Conservation (phyloP, 495 filamentous ascomycete species). For the Bacidia rubella region DNA sequence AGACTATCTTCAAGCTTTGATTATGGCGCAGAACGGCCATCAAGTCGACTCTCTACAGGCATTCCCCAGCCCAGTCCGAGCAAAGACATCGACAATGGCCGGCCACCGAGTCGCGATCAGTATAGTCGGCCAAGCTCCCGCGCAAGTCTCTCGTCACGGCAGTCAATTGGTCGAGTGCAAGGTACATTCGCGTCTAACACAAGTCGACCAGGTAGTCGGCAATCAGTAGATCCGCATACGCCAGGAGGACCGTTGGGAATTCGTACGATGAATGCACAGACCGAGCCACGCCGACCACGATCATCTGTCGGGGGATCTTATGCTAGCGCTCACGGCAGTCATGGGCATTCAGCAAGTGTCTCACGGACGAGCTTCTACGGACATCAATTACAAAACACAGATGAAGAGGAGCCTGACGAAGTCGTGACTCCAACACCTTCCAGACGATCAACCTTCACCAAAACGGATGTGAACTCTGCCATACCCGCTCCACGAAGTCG, state of each 20-base stretch:
- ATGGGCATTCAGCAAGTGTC: conserved; percentile 28
- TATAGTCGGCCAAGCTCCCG: conserved; percentile 34
- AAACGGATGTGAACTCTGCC: conserved; percentile 21
- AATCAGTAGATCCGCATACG: conserved; percentile 36
- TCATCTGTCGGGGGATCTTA: conserved; percentile 39
- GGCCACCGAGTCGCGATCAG: conserved; percentile 14
- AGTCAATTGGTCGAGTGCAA: conserved; percentile 17
- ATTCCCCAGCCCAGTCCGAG: conserved; percentile 25
- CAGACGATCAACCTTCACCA: conserved; percentile 37
- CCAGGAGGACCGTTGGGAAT: conserved; percentile 52
- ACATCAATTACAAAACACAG: conserved; percentile 9
- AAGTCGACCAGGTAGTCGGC: conserved; percentile 50
- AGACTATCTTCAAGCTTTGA: conserved; percentile 24
- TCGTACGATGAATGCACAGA: conserved; percentile 20
- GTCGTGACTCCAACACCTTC: conserved; percentile 35
- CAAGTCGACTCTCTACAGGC: conserved; percentile 36
- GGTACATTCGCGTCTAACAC: conserved; percentile 29
- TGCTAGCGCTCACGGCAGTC: conserved; percentile 22
- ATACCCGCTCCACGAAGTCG: background rate
- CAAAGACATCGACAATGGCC: conserved; percentile 16
- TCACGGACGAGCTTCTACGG: conserved; percentile 22
- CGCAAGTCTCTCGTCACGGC: conserved; percentile 29
- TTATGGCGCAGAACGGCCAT: conserved; percentile 23
- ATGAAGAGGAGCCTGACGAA: conserved; percentile 18
- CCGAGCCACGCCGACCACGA: conserved; percentile 34